Evolutionary conservation across 345 rosid genomes (phyloP), one percentile per base, ranked within the genome.

Genomic region (Erucastrum elatum): DNA sequence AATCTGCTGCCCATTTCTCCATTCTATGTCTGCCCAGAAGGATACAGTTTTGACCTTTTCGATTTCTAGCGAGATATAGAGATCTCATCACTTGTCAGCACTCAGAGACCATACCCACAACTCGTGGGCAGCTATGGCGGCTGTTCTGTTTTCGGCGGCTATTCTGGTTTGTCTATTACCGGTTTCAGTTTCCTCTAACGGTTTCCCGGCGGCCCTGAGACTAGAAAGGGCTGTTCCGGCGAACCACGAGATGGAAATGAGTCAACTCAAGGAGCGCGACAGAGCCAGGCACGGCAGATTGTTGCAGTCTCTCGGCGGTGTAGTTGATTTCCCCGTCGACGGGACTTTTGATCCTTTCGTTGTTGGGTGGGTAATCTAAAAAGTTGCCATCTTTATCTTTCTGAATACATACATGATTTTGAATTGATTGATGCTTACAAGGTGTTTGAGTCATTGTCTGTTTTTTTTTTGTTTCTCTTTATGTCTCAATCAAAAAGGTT

Each of bases 341-440:
- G 99, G 98, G 64, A 88, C 94, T 21, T 93, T 84, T 82, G 88
- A 91, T 88, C 99, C 99, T 44, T 87, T 78, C 79, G 73, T 84
- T 39, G 97, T 90, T 82, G 99, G 98, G 99, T 94, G 99, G 98
- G 99, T 94, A 90, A 77, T 37, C 64, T 53, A 41, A 15, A 39
- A 39, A 44, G 2, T 3, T 61, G 70, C 33, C 70, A 51, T 29
- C 25, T 53, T 15, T 70, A 11, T 71, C 1, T 21, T 21, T 21
- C 21, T 21, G 21, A 21, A 21, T 21, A 21, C 21, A 21, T 21
- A 21, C 21, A 21, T 21, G 21, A 21, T 21, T 21, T 21, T 21
- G 21, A 21, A 21, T 21, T 21, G 21, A 21, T 21, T 21, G 21
- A 21, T 67, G 74, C 64, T 5, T n/a, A 6, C 41, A 68, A 68